These are phyloP conservation scores for Pseudonitzschia delicatissima DNA, from an alignment of 108 stramenopile genomes.

Conservation along the genomic window DNA sequence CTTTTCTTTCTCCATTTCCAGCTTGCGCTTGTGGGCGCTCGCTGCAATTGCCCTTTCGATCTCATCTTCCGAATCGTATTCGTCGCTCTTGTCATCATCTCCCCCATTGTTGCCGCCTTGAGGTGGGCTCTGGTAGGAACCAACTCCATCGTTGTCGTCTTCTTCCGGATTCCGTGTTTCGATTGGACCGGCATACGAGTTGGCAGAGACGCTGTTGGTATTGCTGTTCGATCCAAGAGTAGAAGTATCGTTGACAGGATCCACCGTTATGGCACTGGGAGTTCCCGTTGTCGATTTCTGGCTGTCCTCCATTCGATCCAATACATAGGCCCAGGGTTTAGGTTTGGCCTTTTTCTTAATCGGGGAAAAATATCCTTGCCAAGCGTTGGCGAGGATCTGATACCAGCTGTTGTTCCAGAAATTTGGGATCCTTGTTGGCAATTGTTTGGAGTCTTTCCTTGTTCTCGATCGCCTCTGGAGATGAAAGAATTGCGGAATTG, in stretches of 20 bases:
- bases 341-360: too few relatives aligned
- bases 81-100: background rate
- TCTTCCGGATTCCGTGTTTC: background rate
- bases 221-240: background rate
- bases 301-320: too few relatives aligned
- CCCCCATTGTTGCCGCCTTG: background rate
- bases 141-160: background rate
- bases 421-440: background rate
- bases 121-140: background rate
- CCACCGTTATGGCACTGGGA: background rate
- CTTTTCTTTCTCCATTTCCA: background rate
- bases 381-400: slow-evolving; percentile 82
- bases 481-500: background rate
- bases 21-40: background rate
- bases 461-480: slow-evolving; percentile 9
- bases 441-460: background rate
- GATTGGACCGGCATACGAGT: background rate
- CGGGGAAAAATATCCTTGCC: slow-evolving; percentile 47
- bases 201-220: background rate
- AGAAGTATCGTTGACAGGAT: background rate
- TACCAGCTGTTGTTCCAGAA: slow-evolving; percentile 31
- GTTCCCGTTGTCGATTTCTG: too few relatives aligned
- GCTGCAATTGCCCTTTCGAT: background rate
- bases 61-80: slow-evolving; percentile 2
- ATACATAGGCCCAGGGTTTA: too few relatives aligned